These are phyloP conservation scores for Cryphonectria nitschkei DNA, from an alignment of 2,329 filamentous ascomycete species.

Conservation along the genomic window DNA sequence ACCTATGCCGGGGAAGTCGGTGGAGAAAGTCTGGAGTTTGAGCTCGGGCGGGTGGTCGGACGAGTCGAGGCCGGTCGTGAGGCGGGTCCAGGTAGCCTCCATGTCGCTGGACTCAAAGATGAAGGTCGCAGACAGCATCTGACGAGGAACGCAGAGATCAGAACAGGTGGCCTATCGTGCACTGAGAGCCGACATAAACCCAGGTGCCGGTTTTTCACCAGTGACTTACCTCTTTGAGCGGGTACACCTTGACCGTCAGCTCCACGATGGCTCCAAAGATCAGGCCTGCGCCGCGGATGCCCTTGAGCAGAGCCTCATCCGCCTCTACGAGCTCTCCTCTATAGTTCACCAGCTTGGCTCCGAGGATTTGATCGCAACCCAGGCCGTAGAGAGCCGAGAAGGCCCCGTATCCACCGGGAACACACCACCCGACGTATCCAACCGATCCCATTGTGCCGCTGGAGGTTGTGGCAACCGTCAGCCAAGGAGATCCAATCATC, in stretches of 20 bases:
- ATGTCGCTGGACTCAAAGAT: slow-evolving; percentile 8
- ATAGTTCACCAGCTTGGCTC: slow-evolving; percentile 43
- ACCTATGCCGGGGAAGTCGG: slow-evolving; percentile 37
- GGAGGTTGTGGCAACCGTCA: neutral
- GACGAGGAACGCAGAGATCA: neutral
- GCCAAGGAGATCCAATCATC: neutral
- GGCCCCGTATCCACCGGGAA: slow-evolving; percentile 41
- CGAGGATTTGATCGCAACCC: slow-evolving; percentile 43
- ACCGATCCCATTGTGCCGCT: slow-evolving; percentile 35
- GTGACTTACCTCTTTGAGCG: slow-evolving; percentile 35
- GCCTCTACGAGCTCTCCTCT: slow-evolving; percentile 43
- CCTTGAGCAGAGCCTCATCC: slow-evolving; percentile 41
- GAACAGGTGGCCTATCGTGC: neutral
- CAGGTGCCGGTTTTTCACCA: neutral
- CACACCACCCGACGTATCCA: slow-evolving; percentile 41
- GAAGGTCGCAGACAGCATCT: neutral
- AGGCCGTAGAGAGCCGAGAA: slow-evolving; percentile 39
- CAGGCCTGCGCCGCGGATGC: slow-evolving; percentile 45
- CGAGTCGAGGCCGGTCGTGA: neutral
- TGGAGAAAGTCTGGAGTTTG: slow-evolving; percentile 35
- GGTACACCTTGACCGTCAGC: slow-evolving; percentile 45
- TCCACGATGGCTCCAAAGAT: slow-evolving; percentile 46
- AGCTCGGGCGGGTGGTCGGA: slow-evolving; percentile 30
- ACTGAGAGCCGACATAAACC: neutral
- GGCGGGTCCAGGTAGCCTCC: neutral